Evolutionary conservation across 495 filamentous ascomycete species (phyloP).

Genomic region (Daldinia concentrica): DNA sequence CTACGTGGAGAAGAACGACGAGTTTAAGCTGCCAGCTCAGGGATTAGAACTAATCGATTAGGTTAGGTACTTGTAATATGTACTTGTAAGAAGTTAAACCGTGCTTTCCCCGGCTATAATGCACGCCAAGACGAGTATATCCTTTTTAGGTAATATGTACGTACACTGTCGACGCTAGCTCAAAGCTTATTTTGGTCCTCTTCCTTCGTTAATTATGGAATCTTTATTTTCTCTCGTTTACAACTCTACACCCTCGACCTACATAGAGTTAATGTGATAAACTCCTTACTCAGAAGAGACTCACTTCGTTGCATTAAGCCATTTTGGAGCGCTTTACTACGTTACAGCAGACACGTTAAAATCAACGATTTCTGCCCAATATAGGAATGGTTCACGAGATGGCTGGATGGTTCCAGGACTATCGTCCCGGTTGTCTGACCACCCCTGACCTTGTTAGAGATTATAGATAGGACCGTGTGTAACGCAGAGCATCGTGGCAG

Average conservation of each 20-base stretch:
- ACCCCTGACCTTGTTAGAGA: background rate
- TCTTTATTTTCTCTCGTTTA: background rate
- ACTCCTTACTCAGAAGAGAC: too few relatives aligned
- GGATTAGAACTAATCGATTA: too few relatives aligned
- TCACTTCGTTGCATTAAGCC: background rate
- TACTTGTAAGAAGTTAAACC: background rate
- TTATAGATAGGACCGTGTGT: background rate
- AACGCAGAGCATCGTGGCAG: background rate
- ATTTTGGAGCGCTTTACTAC: background rate
- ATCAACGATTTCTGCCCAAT: background rate
- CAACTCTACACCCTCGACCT: background rate
- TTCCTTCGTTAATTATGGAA: background rate
- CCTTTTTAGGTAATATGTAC: background rate
- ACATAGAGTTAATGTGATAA: too few relatives aligned
- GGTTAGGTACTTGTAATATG: too few relatives aligned
- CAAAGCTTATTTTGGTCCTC: background rate
- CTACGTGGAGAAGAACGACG: conserved; percentile 21
- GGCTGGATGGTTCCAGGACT: background rate
- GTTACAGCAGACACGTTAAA: background rate
- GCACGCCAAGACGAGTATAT: background rate
- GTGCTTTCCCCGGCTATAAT: conserved; percentile 2
- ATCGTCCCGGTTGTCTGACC: background rate
- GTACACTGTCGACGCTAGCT: background rate
- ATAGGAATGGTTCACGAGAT: background rate
- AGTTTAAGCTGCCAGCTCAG: conserved; percentile 10